Base-by-base conservation (phyloP, 768 basidiomycete species). In the Coprinopsis marcescibilis region DNA sequence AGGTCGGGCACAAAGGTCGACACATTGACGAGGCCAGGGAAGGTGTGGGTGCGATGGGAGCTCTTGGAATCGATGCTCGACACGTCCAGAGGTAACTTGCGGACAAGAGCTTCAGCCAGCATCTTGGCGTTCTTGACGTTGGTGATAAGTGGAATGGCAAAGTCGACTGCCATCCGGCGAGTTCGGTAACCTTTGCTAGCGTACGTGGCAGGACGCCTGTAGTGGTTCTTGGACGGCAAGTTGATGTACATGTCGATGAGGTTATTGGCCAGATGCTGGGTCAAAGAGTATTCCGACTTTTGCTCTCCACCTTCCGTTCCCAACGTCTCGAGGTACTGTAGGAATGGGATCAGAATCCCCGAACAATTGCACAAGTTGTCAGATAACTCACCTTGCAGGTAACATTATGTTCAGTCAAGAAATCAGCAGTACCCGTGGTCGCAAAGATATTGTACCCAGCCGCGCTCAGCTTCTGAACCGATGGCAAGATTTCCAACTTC, bases 241-340 rank as follows among this genome's bases (percentile, higher is more conserved):
- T 99, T 99, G 80, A 99, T 95, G 65, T 97, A 99, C 82, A 98
- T 89, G 68, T 99, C 96, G 62, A 99, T 99, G 57, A 96, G 71
- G 65, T 94, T 93, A 66, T 95, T 95, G 26, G 89, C 90, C 51
- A 99, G 71, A 70, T 99, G 96, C 64, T 96, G 92, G 3, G 90
- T 93, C 48, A 99, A 73, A 0, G 96, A 98, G 65, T 97, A 99
- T 63, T 98, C 96, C 2, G 91, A 89, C 65, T 99, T 99, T 65
- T 94, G 89, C 53, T 83, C 67, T 63, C 82, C 82, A 30, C 71
- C 69, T 59, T 80, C 83, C 46, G 88, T 89, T 3, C 78, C 81
- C 26, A 97, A 74, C 3, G 87, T 85, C 60, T 97, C 94, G 41
- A 97, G 77, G 63, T 93, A 97, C 89, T 91, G 43, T 13, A 40